These are phyloP conservation scores for Acanthamoeba royreba DNA, from an alignment of 208 protist genomes.

Conservation along the genomic window DNA sequence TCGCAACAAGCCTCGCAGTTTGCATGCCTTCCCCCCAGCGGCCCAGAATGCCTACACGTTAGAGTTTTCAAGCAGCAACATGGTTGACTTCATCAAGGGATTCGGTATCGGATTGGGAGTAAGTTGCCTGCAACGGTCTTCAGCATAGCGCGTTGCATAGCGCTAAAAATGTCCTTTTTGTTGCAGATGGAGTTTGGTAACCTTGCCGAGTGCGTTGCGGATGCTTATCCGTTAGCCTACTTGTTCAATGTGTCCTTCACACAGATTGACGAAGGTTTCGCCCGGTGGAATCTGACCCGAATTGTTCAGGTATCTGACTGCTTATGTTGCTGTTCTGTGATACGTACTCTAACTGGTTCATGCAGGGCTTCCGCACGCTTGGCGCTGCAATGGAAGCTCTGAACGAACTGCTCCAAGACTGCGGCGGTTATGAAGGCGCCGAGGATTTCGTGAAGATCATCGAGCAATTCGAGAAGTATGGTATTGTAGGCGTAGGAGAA, in stretches of 20 bases:
- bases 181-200: conserved; percentile 37
- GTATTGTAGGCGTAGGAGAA: background rate
- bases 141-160: too few relatives aligned
- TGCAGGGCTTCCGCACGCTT: background rate
- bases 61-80: background rate
- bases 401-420: conserved; percentile 3
- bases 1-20: background rate
- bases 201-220: background rate
- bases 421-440: background rate
- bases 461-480: background rate
- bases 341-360: background rate
- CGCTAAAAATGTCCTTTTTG: too few relatives aligned
- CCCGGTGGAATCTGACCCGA: background rate
- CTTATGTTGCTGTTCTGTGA: background rate
- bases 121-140: background rate
- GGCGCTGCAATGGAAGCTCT: background rate
- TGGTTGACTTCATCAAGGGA: conserved; percentile 25
- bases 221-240: conserved; percentile 13
- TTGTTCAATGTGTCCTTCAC: background rate
- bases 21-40: background rate
- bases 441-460: background rate
- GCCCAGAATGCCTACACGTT: background rate
- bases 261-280: background rate
- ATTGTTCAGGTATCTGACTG: conserved; percentile 7
- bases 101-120: conserved; percentile 11